These are phyloP conservation scores for Lenwebbia sp. DNA, from an alignment of 345 rosid species.

Conservation along the genomic window DNA sequence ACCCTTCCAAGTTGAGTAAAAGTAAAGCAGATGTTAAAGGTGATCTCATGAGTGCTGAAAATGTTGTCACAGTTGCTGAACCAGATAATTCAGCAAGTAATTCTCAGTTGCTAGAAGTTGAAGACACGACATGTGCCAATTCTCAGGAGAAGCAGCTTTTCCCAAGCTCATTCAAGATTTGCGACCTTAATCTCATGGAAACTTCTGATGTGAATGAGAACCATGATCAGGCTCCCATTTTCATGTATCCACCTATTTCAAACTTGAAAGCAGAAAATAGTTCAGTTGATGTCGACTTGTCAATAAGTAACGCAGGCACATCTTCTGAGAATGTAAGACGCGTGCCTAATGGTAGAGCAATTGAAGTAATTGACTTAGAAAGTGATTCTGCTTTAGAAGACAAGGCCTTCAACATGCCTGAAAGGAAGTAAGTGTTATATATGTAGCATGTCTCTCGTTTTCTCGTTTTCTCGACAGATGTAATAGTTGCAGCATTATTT, in stretches of 20 bases:
- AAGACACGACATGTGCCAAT: slow-evolving; percentile 21
- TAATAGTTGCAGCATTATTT: neutral
- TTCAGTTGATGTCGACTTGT: slow-evolving; percentile 61
- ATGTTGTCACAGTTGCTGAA: slow-evolving; percentile 4
- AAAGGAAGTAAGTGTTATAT: slow-evolving; percentile 43
- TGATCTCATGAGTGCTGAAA: slow-evolving; percentile 19
- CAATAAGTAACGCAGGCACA: slow-evolving; percentile 54
- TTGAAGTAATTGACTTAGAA: slow-evolving; percentile 91
- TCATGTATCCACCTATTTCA: slow-evolving; percentile 19
- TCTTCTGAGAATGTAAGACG: slow-evolving; percentile 36
- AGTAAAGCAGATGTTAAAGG: slow-evolving; percentile 13
- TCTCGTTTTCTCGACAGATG: neutral
- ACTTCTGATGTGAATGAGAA: slow-evolving; percentile 46
- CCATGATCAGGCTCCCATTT: slow-evolving; percentile 28
- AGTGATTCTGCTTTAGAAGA: slow-evolving; percentile 53
- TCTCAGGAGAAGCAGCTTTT: slow-evolving; percentile 69
- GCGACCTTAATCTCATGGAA: slow-evolving; percentile 87
- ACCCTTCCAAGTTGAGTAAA: slow-evolving; percentile 18
- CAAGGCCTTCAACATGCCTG: slow-evolving; percentile 35
- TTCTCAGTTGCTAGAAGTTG: slow-evolving; percentile 15
- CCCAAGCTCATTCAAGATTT: slow-evolving; percentile 79
- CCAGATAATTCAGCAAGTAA: slow-evolving; percentile 18
- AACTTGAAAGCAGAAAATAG: slow-evolving; percentile 33
- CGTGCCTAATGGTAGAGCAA: slow-evolving; percentile 43
- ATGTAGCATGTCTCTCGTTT: neutral